Evolutionary conservation across 805 yeast genomes (phyloP), one percentile per base, ranked within the genome.

Genomic region (Sporopachydermia quercuum): DNA sequence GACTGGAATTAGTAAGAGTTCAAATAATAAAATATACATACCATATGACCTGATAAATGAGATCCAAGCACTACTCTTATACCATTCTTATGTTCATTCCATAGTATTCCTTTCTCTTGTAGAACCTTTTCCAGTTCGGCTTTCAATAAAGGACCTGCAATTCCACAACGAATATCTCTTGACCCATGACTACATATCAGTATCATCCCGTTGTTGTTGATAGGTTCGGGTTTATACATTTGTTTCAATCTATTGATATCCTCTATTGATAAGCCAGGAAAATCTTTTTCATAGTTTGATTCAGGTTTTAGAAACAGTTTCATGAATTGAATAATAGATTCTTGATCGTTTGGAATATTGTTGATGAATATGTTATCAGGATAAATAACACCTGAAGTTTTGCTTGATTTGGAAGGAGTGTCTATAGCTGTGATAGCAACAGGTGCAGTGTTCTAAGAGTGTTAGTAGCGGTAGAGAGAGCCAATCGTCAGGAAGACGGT

Each of bases 21-120:
- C n/a, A 38, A 15, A 5, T 4, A 19, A n/a, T 16, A 36, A 8
- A 36, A 36, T 8, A n/a, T 11, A 36, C 38, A 8, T 36, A 36
- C 38, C 11, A 68, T 82, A 53, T 84, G 95, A 0, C 95, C 95
- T 1, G 94, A 93, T 34, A 84, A 63, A 54, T 84, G 95, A 8
- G 87, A 76, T 0, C 79, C 62, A 4, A 70, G 50, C 0, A 84
- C 86, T 23, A 77, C 61, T 27, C 57, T 55, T 2, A 59, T 45
- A 3, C 61, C 60, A 1, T 58, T 54, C 34, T 50, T 53, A 1
- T 37, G 35, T 4, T 37, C 15, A 37, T 52, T 45, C 41, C 49
- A 52, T 15, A 58, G 42, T 35, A 71, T 35, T 0, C 54, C 55
- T 36, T 66, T 60, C 1, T 45, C 35, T 8, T 48, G 42, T 13